Evolutionary conservation across 805 yeast species (phyloP).

Genomic region (Suhomyces faveliae): DNA sequence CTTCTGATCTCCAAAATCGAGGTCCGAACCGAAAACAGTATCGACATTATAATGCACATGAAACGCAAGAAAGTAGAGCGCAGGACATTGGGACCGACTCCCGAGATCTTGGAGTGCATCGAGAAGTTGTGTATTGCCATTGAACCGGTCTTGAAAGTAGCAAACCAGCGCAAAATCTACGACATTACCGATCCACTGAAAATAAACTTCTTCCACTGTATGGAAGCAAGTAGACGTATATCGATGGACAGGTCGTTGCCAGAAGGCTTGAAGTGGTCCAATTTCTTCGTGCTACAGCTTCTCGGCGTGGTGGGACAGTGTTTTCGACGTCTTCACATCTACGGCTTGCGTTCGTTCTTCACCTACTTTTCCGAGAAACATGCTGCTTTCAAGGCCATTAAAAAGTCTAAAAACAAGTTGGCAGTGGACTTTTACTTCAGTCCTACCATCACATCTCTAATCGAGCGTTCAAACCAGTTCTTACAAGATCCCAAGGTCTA

Average conservation of each 20-base stretch:
- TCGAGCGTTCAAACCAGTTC: conserved; percentile 44
- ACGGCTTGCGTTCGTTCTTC: conserved; percentile 79
- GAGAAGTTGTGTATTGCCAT: conserved; percentile 60
- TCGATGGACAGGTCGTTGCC: conserved; percentile 52
- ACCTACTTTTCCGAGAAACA: conserved; percentile 60
- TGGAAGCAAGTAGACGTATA: conserved; percentile 65
- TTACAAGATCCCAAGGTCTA: conserved; percentile 37
- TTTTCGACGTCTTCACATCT: conserved; percentile 65
- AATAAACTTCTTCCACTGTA: conserved; percentile 67
- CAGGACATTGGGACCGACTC: conserved; percentile 51
- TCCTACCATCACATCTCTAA: conserved; percentile 44
- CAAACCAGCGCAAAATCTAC: conserved; percentile 62
- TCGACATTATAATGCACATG: conserved; percentile 78
- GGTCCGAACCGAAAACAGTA: conserved; percentile 78
- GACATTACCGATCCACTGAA: conserved; percentile 63
- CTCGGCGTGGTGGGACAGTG: conserved; percentile 73
- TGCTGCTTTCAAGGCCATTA: conserved; percentile 50
- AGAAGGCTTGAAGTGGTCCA: conserved; percentile 75
- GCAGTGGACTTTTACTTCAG: conserved; percentile 62
- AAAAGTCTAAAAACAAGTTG: conserved; percentile 61
- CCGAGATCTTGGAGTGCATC: conserved; percentile 56
- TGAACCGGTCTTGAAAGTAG: conserved; percentile 61
- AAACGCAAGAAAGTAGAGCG: conserved; percentile 63
- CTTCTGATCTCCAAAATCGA: conserved; percentile 74
- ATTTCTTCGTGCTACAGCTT: conserved; percentile 58